These are phyloP conservation scores for Nicotiana benthamiana DNA, from an alignment of 257 asterid species.

Conservation along the genomic window DNA sequence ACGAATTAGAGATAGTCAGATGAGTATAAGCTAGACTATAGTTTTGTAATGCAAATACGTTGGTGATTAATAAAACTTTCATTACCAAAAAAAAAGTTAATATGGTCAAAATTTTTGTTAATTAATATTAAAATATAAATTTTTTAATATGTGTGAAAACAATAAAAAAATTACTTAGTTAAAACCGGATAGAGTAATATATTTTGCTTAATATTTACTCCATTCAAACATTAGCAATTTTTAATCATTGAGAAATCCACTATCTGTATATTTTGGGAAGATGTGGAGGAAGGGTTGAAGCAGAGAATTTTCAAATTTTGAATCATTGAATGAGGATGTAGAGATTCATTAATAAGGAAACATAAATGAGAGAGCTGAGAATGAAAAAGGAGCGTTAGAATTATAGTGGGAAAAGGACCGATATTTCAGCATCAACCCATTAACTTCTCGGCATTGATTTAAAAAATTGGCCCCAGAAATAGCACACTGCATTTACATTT, in stretches of 20 bases:
- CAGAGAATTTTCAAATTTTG: background rate
- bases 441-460: background rate
- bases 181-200: no score
- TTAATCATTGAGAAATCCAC: background rate
- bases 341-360: background rate
- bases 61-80: no score
- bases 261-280: background rate
- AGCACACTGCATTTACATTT: no score
- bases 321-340: background rate
- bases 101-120: no score
- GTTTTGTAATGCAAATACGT: no score
- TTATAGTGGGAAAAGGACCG: background rate
- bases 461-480: background rate
- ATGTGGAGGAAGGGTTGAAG: background rate
- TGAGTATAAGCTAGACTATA: no score
- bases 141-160: no score
- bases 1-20: no score
- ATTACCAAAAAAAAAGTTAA: no score
- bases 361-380: background rate
- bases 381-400: background rate
- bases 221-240: background rate
- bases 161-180: no score
- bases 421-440: constrained; percentile 1
- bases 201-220: background rate
- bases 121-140: no score